Conservation (phyloP, 371 early-diverging fungal species). For the Paraphysoderma sedebokerense region DNA sequence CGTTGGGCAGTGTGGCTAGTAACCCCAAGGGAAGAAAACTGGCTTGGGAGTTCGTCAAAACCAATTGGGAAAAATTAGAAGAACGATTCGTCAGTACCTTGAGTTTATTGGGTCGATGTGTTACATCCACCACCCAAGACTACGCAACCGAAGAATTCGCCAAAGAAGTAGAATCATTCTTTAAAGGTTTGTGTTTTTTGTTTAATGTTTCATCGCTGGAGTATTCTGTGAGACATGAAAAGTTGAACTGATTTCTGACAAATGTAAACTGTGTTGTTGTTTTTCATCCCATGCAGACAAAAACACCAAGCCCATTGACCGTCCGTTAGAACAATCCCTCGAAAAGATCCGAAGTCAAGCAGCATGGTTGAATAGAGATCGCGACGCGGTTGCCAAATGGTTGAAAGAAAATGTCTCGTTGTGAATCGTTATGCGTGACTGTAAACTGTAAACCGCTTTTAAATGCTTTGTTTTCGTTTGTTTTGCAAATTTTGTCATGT, state of each 20-base stretch:
- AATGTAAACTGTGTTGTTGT: too few relatives aligned
- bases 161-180: conserved; percentile 49
- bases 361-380: conserved; percentile 61
- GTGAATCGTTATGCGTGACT: too few relatives aligned
- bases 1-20: conserved; percentile 29
- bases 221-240: too few relatives aligned
- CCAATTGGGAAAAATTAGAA: conserved; percentile 46
- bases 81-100: conserved; percentile 51
- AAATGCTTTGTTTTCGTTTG: too few relatives aligned
- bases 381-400: conserved; percentile 54
- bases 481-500: too few relatives aligned
- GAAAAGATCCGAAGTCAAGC: conserved; percentile 65
- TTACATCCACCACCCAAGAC: conserved; percentile 39
- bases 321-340: conserved; percentile 62
- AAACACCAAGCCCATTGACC: conserved; percentile 48
- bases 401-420: conserved; percentile 5
- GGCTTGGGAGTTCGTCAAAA: conserved; percentile 60
- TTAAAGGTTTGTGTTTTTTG: too few relatives aligned
- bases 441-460: too few relatives aligned
- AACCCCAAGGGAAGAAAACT: conserved; percentile 37
- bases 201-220: too few relatives aligned
- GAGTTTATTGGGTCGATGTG: conserved; percentile 51
- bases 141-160: conserved; percentile 45
- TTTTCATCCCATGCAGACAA: too few relatives aligned
- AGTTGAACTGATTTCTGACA: too few relatives aligned